A percentile compares a stretch with the other conserved stretches of the same genome.
phyloP scores from a whole-genome alignment of 768 basidiomycete species.

The Guyanaporus albipodus region DNA sequence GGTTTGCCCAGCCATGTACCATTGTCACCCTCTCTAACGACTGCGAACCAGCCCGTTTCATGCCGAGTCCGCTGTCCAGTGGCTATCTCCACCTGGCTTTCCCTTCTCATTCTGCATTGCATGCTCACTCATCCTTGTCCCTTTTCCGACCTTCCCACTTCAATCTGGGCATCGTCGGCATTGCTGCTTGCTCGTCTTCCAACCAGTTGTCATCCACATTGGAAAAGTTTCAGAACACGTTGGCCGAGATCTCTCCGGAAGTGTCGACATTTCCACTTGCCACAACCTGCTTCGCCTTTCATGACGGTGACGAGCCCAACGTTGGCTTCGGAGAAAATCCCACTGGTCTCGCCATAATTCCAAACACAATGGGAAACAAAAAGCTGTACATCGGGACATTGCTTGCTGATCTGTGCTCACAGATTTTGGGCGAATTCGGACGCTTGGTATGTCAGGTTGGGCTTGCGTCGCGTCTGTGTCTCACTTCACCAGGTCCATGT shows the following conservation, averaged over 20 bases:
- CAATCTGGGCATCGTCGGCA: conserved; percentile 83
- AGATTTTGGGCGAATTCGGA: conserved; percentile 82
- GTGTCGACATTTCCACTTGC: conserved; percentile 73
- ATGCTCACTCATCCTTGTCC: conserved; percentile 61
- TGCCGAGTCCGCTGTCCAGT: conserved; percentile 70
- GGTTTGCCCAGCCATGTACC: conserved; percentile 40
- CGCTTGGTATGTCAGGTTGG: conserved; percentile 57
- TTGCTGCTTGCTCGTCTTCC: conserved; percentile 63
- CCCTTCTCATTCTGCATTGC: conserved; percentile 69
- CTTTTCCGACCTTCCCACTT: conserved; percentile 79
- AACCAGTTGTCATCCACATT: conserved; percentile 51
- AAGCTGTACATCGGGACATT: conserved; percentile 84
- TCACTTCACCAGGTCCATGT: conserved; percentile 55
- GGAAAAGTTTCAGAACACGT: conserved; percentile 60
- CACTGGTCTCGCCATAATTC: conserved; percentile 72
- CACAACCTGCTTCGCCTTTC: conserved; percentile 82
- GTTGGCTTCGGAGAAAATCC: conserved; percentile 53
- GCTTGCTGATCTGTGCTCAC: conserved; percentile 84
- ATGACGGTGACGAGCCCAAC: conserved; percentile 52
- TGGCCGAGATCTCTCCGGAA: conserved; percentile 65
- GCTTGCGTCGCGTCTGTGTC: background rate
- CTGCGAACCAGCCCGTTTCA: conserved; percentile 63
- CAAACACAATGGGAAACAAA: conserved; percentile 83
- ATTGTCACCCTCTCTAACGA: background rate
- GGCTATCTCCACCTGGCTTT: conserved; percentile 82